A percentile compares a stretch with the other conserved stretches of the same genome.
These are phyloP conservation scores for Postia placenta DNA, from an alignment of 768 basidiomycete genomes.

Conservation along the genomic window DNA sequence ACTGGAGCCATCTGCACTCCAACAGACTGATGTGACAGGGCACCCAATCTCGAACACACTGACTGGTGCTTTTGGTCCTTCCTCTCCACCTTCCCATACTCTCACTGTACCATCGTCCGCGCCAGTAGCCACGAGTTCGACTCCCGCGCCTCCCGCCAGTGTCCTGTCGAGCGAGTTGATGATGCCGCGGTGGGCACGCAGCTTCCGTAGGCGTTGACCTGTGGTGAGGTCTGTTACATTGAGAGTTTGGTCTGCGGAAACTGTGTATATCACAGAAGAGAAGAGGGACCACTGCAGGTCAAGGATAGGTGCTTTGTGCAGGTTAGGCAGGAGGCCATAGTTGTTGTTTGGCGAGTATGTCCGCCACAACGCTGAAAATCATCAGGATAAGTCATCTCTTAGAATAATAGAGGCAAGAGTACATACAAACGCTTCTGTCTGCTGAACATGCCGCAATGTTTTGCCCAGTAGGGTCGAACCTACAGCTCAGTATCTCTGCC, in stretches of 20 bases:
- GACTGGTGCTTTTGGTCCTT: slow-evolving; percentile 64
- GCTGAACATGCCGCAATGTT: slow-evolving; percentile 90
- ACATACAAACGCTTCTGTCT: slow-evolving; percentile 86
- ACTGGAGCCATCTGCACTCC: slow-evolving; percentile 86
- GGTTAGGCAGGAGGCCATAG: slow-evolving; percentile 77
- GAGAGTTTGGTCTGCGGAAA: slow-evolving; percentile 86
- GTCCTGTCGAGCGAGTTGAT: slow-evolving; percentile 88
- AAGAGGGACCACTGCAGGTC: slow-evolving; percentile 88
- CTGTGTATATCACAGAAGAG: slow-evolving; percentile 70
- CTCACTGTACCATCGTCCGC: slow-evolving; percentile 91
- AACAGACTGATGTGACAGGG: slow-evolving; percentile 88
- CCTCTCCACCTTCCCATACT: slow-evolving; percentile 86
- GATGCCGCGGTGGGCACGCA: slow-evolving; percentile 86
- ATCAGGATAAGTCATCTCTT: background rate
- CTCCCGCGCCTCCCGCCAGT: slow-evolving; percentile 75
- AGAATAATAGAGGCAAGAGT: background rate
- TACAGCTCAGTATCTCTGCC: slow-evolving; percentile 87
- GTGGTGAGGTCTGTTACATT: slow-evolving; percentile 73
- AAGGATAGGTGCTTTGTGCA: slow-evolving; percentile 87
- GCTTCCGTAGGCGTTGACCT: slow-evolving; percentile 73
- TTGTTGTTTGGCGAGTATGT: slow-evolving; percentile 92
- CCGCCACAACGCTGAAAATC: slow-evolving; percentile 69
- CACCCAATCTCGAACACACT: slow-evolving; percentile 81
- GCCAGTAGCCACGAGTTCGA: slow-evolving; percentile 81
- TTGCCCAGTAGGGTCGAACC: slow-evolving; percentile 92